phyloP scores from a whole-genome alignment of 805 yeast species.

The Kluyveromyces siamensis region DNA sequence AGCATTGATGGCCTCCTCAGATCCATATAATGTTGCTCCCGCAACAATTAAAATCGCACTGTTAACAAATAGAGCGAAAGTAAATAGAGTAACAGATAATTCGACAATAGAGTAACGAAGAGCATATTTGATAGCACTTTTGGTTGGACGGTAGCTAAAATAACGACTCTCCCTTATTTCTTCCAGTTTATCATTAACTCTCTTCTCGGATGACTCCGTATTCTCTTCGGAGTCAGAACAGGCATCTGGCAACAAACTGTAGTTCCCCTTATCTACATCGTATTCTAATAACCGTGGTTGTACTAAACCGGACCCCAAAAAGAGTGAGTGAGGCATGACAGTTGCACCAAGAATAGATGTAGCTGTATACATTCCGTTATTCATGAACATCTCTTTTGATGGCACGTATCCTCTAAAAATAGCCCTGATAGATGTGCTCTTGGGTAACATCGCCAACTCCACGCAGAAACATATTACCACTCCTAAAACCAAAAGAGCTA shows the following conservation, averaged over 20 bases:
- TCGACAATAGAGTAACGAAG: slow-evolving; percentile 67
- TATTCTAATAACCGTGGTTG: slow-evolving; percentile 75
- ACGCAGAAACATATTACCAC: slow-evolving; percentile 76
- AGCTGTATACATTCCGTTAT: slow-evolving; percentile 61
- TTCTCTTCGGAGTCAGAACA: slow-evolving; percentile 5
- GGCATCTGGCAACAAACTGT: slow-evolving; percentile 18
- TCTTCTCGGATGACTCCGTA: slow-evolving; percentile 5
- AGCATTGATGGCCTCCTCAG: slow-evolving; percentile 66
- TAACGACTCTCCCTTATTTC: slow-evolving; percentile 32
- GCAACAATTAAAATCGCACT: slow-evolving; percentile 75
- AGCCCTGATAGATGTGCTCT: slow-evolving; percentile 35
- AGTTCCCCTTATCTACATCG: slow-evolving; percentile 51
- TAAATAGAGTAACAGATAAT: slow-evolving; percentile 56
- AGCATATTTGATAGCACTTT: slow-evolving; percentile 63
- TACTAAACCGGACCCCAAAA: slow-evolving; percentile 78
- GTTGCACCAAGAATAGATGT: slow-evolving; percentile 87
- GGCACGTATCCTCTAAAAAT: slow-evolving; percentile 68
- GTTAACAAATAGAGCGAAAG: slow-evolving; percentile 81
- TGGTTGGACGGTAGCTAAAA: slow-evolving; percentile 56
- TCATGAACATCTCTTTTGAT: slow-evolving; percentile 37
- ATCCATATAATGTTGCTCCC: slow-evolving; percentile 65
- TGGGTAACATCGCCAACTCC: slow-evolving; percentile 51
- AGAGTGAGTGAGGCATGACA: slow-evolving; percentile 87
- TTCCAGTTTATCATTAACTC: slow-evolving; percentile 11
- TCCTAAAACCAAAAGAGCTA: slow-evolving; percentile 57